Evolutionary conservation across 2,329 filamentous ascomycete species (phyloP).

Genomic region (Alternaria sp.): DNA sequence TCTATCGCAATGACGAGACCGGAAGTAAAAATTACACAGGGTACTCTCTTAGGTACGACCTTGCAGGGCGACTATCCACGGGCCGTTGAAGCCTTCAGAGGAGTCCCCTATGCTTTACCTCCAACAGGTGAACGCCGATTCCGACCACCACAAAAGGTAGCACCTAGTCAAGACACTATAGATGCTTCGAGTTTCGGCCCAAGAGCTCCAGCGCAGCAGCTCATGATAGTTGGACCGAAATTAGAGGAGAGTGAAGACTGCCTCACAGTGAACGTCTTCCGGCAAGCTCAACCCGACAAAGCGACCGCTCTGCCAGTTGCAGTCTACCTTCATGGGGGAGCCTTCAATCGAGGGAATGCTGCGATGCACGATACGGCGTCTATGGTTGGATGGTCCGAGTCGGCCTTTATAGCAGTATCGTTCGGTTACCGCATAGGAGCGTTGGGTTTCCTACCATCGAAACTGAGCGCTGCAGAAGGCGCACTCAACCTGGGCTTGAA

Average conservation of each 20-base stretch:
- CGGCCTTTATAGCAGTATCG: slow-evolving; percentile 62
- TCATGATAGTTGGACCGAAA: slow-evolving; percentile 16
- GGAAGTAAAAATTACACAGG: slow-evolving; percentile 14
- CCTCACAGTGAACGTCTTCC: slow-evolving; percentile 29
- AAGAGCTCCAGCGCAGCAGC: slow-evolving; percentile 25
- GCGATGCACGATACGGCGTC: slow-evolving; percentile 64
- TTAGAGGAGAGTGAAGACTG: slow-evolving; percentile 30
- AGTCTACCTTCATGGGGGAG: slow-evolving; percentile 68
- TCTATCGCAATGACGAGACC: not conserved
- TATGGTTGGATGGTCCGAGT: slow-evolving; percentile 61
- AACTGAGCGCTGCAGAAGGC: slow-evolving; percentile 40
- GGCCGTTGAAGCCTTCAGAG: slow-evolving; percentile 22
- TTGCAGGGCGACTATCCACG: slow-evolving; percentile 3
- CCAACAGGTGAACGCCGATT: slow-evolving; percentile 27
- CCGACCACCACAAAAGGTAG: slow-evolving; percentile 23
- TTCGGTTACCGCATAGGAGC: slow-evolving; percentile 29
- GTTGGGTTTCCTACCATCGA: slow-evolving; percentile 15
- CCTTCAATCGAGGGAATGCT: slow-evolving; percentile 56
- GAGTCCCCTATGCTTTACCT: slow-evolving; percentile 26
- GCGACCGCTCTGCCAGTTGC: slow-evolving; percentile 19
- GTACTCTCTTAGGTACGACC: slow-evolving; percentile 15
- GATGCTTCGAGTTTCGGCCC: slow-evolving; percentile 25
- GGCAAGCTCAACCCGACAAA: slow-evolving; percentile 8
- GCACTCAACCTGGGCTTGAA: slow-evolving; percentile 29
- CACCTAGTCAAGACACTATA: slow-evolving; percentile 8